Conservation (phyloP, 805 yeast species). For the Candida patagonica region DNA sequence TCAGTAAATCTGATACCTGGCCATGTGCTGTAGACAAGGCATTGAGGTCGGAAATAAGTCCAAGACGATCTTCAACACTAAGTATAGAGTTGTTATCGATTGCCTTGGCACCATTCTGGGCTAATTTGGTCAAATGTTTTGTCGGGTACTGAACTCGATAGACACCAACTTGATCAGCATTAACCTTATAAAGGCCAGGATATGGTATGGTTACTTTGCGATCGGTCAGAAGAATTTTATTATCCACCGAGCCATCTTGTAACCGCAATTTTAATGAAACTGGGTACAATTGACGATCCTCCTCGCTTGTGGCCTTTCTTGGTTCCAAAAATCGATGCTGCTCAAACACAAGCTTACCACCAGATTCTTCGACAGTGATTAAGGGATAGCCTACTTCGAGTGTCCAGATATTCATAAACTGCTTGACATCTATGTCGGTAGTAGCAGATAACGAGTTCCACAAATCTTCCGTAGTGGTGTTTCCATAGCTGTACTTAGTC, state of each 20-base stretch:
- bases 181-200: conserved; percentile 44
- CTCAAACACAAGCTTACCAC: conserved; percentile 41
- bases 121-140: conserved; percentile 43
- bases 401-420: conserved; percentile 76
- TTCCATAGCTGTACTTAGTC: conserved; percentile 67
- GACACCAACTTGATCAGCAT: conserved; percentile 52
- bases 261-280: too few relatives aligned
- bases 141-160: conserved; percentile 49
- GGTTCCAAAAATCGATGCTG: conserved; percentile 71
- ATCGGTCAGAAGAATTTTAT: conserved; percentile 46
- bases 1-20: too few relatives aligned
- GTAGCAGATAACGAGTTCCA: conserved; percentile 67
- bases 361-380: conserved; percentile 50
- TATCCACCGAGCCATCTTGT: too few relatives aligned
- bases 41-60: too few relatives aligned
- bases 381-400: conserved; percentile 72
- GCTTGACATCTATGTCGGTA: conserved; percentile 62
- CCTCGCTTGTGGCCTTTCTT: conserved; percentile 68
- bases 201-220: conserved; percentile 4
- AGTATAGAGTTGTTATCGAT: too few relatives aligned
- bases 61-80: too few relatives aligned
- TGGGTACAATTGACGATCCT: conserved; percentile 56
- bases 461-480: conserved; percentile 66
- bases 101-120: conserved; percentile 45
- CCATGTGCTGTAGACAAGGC: too few relatives aligned